Base-by-base conservation (phyloP, 2,329 filamentous ascomycete species). In the Coniochaeta prunicola region DNA sequence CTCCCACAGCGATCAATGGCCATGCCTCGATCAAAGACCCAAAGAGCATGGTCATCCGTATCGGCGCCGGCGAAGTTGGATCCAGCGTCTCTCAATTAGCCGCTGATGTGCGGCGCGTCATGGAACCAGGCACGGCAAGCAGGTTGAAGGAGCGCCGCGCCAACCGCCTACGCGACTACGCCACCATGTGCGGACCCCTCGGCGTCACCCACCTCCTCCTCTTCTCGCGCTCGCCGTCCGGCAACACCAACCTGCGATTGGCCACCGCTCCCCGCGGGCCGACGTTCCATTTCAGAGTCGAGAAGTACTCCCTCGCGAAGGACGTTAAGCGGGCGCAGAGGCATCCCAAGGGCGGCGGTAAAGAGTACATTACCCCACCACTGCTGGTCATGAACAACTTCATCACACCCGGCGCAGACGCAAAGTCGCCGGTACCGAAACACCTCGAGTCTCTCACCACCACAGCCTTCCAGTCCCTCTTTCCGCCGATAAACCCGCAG, bases 381-480 rank as follows among this genome's bases (percentile, higher is more conserved):
- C 76, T 97, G 84, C 83, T 99, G 50, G 94, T 99, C 64, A 97
- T 99, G 94, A 99, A 99, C 77, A 97, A 96, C 73, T 96, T 99
- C 73, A 84, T 84, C 40, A 88, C 86, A 3, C 82, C 88, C 30
- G 79, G 76, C 33, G 69, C 81, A 50, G 82, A 86, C 59, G 74
- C 83, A 31, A 82, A 80, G 59, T 83, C 85, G 24, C 85, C 88
- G 62, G 87, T 96, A n/a, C 92, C 93, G 5, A 96, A 91, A 70
- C 92, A 97, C 66, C 89, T 99, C 68, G 94, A 99, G 75, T 88
- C 89, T 26, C 86, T 99, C 33, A 87, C 92, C 2, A 97, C 92
- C 2, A 96, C 92, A 53, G 87, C 97, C 68, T 99, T 97, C 76
- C 93, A 97, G 73, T 96, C 91, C 8, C 84, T 99, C 36, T 97